A percentile compares a stretch with the other conserved stretches of the same genome.
These are phyloP conservation scores for Phlebiopsis flavidoalba DNA, from an alignment of 768 basidiomycete genomes.

Conservation along the genomic window DNA sequence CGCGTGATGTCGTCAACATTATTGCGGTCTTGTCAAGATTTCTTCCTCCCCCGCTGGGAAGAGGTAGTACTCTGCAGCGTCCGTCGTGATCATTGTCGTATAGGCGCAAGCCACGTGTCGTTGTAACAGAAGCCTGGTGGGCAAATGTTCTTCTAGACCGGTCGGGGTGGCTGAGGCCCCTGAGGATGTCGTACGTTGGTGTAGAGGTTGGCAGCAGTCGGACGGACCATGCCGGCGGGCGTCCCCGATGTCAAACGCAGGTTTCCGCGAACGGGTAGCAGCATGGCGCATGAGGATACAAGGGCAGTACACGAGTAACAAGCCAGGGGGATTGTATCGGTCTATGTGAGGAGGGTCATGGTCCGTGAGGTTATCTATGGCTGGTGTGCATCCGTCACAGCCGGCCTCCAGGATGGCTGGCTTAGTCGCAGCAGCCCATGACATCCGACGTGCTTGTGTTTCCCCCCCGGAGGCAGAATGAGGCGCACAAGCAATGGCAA, in stretches of 20 bases:
- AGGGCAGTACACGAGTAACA: not conserved
- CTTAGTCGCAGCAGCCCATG: constrained; percentile 1
- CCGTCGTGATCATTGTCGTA: constrained; percentile 84
- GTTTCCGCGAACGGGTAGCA: not conserved
- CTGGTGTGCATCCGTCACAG: not conserved
- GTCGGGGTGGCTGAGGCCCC: constrained; percentile 50
- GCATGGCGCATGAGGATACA: not conserved
- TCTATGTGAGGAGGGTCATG: not conserved
- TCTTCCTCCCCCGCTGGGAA: constrained; percentile 81
- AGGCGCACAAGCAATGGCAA: not conserved
- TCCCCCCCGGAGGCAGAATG: not conserved
- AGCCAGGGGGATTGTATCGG: not conserved
- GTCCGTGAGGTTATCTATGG: not conserved
- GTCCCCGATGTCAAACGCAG: constrained; percentile 21
- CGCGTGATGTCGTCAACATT: constrained; percentile 70
- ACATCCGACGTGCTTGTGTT: not conserved
- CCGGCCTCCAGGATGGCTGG: not conserved
- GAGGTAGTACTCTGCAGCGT: constrained; percentile 81
- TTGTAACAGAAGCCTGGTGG: constrained; percentile 86
- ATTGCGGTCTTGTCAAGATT: constrained; percentile 73
- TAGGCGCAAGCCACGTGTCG: constrained; percentile 74
- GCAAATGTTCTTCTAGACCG: constrained; percentile 60
- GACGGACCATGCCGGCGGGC: constrained; percentile 13
- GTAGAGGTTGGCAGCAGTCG: constrained; percentile 22
- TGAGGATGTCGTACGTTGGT: constrained; percentile 43